These are phyloP conservation scores for Hypomontagnella monticulosa DNA, from an alignment of 495 filamentous ascomycete species.

Conservation along the genomic window DNA sequence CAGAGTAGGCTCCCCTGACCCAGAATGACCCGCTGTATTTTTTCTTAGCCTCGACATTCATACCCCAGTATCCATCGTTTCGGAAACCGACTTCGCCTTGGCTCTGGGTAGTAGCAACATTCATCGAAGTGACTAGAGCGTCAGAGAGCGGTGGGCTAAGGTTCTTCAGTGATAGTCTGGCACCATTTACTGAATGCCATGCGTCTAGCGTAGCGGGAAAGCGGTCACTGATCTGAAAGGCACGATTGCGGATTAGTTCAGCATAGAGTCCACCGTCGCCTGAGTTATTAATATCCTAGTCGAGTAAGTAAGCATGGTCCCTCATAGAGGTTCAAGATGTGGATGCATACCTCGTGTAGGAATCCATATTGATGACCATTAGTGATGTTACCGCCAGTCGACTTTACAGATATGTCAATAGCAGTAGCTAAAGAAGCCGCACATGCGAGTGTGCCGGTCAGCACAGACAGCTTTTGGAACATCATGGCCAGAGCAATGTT, in stretches of 20 bases:
- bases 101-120: constrained; percentile 54
- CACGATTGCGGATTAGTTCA: constrained; percentile 76
- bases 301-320: neutral
- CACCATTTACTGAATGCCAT: constrained; percentile 65
- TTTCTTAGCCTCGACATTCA: constrained; percentile 60
- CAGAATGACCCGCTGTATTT: constrained; percentile 67
- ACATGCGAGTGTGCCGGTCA: constrained; percentile 28
- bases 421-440: constrained; percentile 30
- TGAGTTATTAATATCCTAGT: constrained; percentile 75
- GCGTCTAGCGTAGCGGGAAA: constrained; percentile 57
- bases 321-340: neutral
- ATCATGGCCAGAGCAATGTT: constrained; percentile 40
- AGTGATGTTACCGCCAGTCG: constrained; percentile 51
- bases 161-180: constrained; percentile 60
- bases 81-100: constrained; percentile 61
- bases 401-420: constrained; percentile 45
- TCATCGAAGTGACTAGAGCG: constrained; percentile 67
- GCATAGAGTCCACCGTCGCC: constrained; percentile 82
- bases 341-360: constrained; percentile 49
- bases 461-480: constrained; percentile 38
- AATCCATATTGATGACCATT: constrained; percentile 52
- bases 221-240: constrained; percentile 61
- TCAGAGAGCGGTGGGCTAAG: constrained; percentile 59
- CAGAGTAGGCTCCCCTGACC: constrained; percentile 57
- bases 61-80: constrained; percentile 70